These are phyloP conservation scores for Triangularia verruculosa DNA, from an alignment of 2,329 filamentous ascomycete species.

Conservation along the genomic window DNA sequence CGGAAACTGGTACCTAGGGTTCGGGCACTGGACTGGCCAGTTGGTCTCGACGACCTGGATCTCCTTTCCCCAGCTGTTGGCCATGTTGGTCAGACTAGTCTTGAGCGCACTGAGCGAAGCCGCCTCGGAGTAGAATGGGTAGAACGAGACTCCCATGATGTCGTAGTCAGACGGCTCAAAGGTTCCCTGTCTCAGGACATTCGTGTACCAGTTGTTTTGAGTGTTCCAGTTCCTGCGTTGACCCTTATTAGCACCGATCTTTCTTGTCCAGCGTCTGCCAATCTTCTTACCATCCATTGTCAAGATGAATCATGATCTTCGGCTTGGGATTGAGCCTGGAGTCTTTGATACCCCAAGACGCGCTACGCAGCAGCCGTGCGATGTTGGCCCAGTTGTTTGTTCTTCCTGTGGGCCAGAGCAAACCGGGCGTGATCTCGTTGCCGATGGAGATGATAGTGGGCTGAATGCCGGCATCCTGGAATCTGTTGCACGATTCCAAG, in stretches of 20 bases:
- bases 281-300: slow-evolving; percentile 60
- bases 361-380: slow-evolving; percentile 61
- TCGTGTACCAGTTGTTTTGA: slow-evolving; percentile 60
- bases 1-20: slow-evolving; percentile 57
- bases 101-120: slow-evolving; percentile 59
- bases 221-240: slow-evolving; percentile 53
- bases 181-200: slow-evolving; percentile 50
- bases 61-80: slow-evolving; percentile 59
- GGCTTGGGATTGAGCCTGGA: slow-evolving; percentile 55
- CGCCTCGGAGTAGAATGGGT: slow-evolving; percentile 63
- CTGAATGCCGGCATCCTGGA: slow-evolving; percentile 52
- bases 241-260: neutral
- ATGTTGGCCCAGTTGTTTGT: slow-evolving; percentile 57
- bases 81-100: slow-evolving; percentile 56
- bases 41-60: slow-evolving; percentile 68
- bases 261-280: neutral
- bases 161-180: slow-evolving; percentile 59
- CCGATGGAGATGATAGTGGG: slow-evolving; percentile 67
- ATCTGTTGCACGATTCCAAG: slow-evolving; percentile 56
- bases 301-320: slow-evolving; percentile 71
- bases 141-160: slow-evolving; percentile 70
- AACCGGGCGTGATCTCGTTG: slow-evolving; percentile 67
- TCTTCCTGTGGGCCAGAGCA: slow-evolving; percentile 64
- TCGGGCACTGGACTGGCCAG: slow-evolving; percentile 65
- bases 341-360: slow-evolving; percentile 62